Conservation (phyloP, 768 basidiomycete species). For the Lactarius akahatsu region DNA sequence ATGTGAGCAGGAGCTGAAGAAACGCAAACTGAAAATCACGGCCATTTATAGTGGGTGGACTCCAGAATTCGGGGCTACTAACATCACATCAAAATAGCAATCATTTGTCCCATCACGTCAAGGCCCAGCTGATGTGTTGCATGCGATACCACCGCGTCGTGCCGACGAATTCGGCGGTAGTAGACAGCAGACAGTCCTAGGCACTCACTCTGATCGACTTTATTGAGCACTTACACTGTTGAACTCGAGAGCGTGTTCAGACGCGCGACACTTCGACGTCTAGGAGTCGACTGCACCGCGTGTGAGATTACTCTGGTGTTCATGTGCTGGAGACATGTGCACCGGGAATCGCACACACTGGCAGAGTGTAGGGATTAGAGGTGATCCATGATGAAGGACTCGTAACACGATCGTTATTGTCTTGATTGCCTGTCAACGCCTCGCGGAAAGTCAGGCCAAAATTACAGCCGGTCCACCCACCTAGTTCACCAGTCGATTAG, state of each 20-base stretch:
- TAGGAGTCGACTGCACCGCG: no score
- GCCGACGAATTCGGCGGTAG: background rate
- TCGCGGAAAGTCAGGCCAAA: no score
- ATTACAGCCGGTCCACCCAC: no score
- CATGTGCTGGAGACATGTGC: no score
- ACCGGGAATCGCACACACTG: no score
- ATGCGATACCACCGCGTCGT: background rate
- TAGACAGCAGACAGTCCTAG: background rate
- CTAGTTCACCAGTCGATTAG: background rate
- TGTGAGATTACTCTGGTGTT: no score
- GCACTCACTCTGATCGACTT: background rate
- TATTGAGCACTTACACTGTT: background rate
- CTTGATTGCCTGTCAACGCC: no score
- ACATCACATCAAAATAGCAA: background rate
- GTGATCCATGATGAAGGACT: no score
- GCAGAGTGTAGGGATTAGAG: no score
- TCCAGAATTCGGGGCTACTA: background rate
- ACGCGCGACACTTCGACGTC: no score
- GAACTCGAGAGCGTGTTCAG: no score
- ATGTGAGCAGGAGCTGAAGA: conserved; percentile 8
- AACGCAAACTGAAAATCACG: background rate
- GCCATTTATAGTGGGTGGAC: background rate
- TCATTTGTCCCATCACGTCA: background rate
- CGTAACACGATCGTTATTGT: no score
- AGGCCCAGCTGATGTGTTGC: background rate